A percentile compares a stretch with the other conserved stretches of the same genome.
Conservation (phyloP, 176 grass and related monocot species). For the Triticum turgidum region DNA sequence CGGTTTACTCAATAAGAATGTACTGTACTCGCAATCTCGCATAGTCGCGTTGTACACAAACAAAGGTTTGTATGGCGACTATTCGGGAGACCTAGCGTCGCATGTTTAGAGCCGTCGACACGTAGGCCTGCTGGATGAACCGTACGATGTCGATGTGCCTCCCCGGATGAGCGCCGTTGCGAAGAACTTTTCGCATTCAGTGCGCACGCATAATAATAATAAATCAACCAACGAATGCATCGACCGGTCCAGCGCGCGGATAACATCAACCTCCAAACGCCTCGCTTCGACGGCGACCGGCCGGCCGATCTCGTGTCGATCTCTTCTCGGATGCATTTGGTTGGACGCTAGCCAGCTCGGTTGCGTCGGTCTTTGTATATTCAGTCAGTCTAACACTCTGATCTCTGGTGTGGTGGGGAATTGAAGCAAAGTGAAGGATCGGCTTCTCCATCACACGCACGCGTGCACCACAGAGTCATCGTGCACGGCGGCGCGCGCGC, state of each 20-base stretch:
- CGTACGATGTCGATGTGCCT: slow-evolving; percentile 15
- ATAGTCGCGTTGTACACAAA: no score
- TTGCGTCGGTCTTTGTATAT: neutral
- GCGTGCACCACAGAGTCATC: neutral
- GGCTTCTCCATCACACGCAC: neutral
- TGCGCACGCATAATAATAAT: neutral
- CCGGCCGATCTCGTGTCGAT: neutral
- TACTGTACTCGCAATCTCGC: no score
- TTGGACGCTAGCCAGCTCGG: slow-evolving; percentile 33
- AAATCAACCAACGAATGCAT: slow-evolving; percentile 16
- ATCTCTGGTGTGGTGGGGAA: slow-evolving; percentile 37
- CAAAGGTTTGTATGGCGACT: no score
- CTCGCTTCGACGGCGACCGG: slow-evolving; percentile 13
- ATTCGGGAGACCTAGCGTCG: no score
- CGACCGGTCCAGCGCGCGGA: neutral
- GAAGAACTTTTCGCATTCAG: neutral
- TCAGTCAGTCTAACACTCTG: neutral
- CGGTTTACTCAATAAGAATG: no score
- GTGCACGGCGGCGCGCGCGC: neutral
- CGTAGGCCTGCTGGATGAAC: neutral
- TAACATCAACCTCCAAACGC: slow-evolving; percentile 10
- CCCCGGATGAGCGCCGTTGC: slow-evolving; percentile 14
- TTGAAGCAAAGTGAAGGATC: slow-evolving; percentile 38
- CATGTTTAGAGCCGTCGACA: neutral
- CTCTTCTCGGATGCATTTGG: slow-evolving; percentile 25